Evolutionary conservation across 2,329 filamentous ascomycete genomes (phyloP), one percentile per base, ranked within the genome.

Genomic region (Fusarium sp.): DNA sequence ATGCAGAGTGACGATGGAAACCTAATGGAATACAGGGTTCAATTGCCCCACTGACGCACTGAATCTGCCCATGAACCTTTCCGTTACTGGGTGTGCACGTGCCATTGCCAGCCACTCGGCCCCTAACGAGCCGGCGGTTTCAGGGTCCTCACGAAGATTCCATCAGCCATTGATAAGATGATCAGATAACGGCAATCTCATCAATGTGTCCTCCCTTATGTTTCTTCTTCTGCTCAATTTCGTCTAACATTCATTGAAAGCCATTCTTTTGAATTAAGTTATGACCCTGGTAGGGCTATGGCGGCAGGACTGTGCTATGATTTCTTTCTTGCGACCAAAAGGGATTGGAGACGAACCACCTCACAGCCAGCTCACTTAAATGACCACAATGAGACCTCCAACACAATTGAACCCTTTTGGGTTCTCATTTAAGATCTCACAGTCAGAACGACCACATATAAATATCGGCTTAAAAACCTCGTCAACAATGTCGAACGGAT

Each of bases 41-140:
- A 39, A 41, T 37, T 72, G 60, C 73, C 73, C 74, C 74, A 72
- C 73, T 60, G 44, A 45, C 62, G 61, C 66, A 73, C 69, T 52
- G 63, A 69, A 62, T 25, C 52, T 61, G 61, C 72, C 72, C 63
- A 60, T 35, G 49, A 21, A 67, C 69, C 73, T 45, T 66, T 63
- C 49, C 52, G 44, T 41, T 72, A 57, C 69, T 64, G 52, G 69
- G 68, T 31, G 66, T 44, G 75, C 75, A 77, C 75, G 75, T 73
- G 73, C 75, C 73, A 73, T 45, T 29, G 39, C 66, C 66, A 69
- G 31, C 66, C 66, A 69, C 65, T 33, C 39, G 25, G 48, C 45
- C 63, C 67, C 45, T 60, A 61, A 65, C 52, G 27, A 55, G 31
- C n/a, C 58, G 62, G 41, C 54, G 58, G 64, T 61, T 71, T 65